A percentile compares a stretch with the other conserved stretches of the same genome.
phyloP scores from a whole-genome alignment of 495 filamentous ascomycete genomes.

The Filosporella fistucella region DNA sequence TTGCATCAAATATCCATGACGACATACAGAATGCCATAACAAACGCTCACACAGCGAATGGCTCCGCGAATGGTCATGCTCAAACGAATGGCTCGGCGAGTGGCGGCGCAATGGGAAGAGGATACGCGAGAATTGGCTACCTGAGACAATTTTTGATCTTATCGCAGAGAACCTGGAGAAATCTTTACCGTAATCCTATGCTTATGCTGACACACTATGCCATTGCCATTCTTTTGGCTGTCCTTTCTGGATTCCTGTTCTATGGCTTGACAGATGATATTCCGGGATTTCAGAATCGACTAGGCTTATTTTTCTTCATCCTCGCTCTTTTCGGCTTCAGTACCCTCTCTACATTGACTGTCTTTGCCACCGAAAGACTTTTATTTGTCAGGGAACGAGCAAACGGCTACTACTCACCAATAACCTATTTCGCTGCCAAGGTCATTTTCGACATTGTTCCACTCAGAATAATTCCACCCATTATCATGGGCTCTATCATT shows the following conservation, averaged over 20 bases:
- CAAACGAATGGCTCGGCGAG: slow-evolving; percentile 37
- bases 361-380: slow-evolving; percentile 89
- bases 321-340: slow-evolving; percentile 95
- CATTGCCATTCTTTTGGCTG: slow-evolving; percentile 92
- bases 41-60: slow-evolving; percentile 62
- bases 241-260: slow-evolving; percentile 92
- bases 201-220: slow-evolving; percentile 99
- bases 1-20: slow-evolving; percentile 71
- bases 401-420: slow-evolving; percentile 95
- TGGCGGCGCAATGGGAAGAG: slow-evolving; percentile 56
- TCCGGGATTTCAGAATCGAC: slow-evolving; percentile 93
- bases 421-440: slow-evolving; percentile 95
- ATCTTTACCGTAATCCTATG: slow-evolving; percentile 96
- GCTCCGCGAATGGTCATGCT: slow-evolving; percentile 56
- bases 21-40: slow-evolving; percentile 69
- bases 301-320: slow-evolving; percentile 98
- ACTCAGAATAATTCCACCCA: slow-evolving; percentile 86
- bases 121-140: slow-evolving; percentile 78
- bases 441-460: slow-evolving; percentile 94
- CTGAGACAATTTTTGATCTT: slow-evolving; percentile 82
- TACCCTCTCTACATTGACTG: slow-evolving; percentile 87
- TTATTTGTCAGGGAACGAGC: slow-evolving; percentile 92
- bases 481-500: slow-evolving; percentile 94
- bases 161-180: slow-evolving; percentile 89
- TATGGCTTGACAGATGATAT: slow-evolving; percentile 96